Evolutionary conservation across 306 rosid genomes (phyloP), one percentile per base, ranked within the genome.

Genomic region (Vigna mungo): DNA sequence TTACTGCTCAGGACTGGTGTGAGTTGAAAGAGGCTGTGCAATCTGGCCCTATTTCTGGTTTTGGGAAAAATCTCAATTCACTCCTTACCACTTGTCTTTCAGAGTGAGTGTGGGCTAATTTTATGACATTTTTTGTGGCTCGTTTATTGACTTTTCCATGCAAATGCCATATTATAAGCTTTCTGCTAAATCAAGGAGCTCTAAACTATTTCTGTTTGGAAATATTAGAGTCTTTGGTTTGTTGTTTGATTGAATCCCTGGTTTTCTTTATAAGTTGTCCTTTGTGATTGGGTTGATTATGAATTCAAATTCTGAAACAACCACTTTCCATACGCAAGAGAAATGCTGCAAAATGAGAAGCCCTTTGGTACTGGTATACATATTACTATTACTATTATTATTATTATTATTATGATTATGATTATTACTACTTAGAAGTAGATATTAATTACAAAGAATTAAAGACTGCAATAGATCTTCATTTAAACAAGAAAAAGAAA

Each of bases 31-130:
- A 88, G 82, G 89, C 82, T 32, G 91, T 86, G 46, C 84, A 90
- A 68, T 75, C 81, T 4, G 86, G 91, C 47, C 91, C 81, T 16
- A 16, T 88, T 75, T 56, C 85, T 79, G 93, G 88, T 61, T 90
- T 93, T 64, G 96, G 98, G 61, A 93, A 87, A 90, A 93, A 71
- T 84, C 86, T 90, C 53, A 89, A 86, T 83, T 79, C 89, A 60
- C 77, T 93, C 44, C 79, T 90, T 58, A 49, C 71, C 23, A 32
- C 86, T 44, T 82, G 74, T 78, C 77, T 90, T 71, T 93, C 96
- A 69, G 92, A 81, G 98, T 93, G 81, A 88, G 96, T 80, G 52
- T 37, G 56, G 78, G 4, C 63, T 70, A 43, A 66, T 54, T 55
- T 49, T 58, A 41, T 49, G 78, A 60, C 64, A 78, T 49, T 72